These are phyloP conservation scores for Chlorencoelia australis DNA, from an alignment of 2,329 filamentous ascomycete species.

Conservation along the genomic window DNA sequence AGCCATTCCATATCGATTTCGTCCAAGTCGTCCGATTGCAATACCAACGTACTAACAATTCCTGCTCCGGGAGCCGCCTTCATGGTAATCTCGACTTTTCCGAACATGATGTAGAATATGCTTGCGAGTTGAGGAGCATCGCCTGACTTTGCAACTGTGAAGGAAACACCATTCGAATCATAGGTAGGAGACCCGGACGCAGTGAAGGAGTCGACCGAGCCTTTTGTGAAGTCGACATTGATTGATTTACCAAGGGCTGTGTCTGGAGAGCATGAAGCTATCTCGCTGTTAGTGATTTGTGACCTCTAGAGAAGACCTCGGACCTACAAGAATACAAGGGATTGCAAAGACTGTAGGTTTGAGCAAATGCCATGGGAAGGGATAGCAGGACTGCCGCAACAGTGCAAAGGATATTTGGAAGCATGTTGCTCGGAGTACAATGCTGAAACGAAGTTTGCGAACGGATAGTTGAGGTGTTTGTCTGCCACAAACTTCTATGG, in stretches of 20 bases:
- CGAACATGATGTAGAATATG: conserved; percentile 99
- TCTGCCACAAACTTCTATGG: too few relatives aligned
- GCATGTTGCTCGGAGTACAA: too few relatives aligned
- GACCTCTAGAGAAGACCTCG: neutral
- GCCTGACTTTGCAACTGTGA: conserved; percentile 68
- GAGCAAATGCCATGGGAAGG: too few relatives aligned
- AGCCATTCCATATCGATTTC: conserved; percentile 98
- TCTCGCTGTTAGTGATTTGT: conserved; percentile 18
- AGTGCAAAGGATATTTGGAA: too few relatives aligned
- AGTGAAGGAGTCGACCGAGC: conserved; percentile 69
- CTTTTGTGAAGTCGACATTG: conserved; percentile 72
- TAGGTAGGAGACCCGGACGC: conserved; percentile 63
- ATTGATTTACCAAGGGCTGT: conserved; percentile 77
- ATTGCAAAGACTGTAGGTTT: conserved; percentile 48
- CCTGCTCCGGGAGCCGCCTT: conserved; percentile 81
- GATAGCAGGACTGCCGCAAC: too few relatives aligned
- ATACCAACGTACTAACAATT: conserved; percentile 85
- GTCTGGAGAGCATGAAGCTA: conserved; percentile 58
- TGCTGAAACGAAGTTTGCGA: too few relatives aligned
- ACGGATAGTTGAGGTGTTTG: too few relatives aligned
- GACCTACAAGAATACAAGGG: conserved; percentile 34
- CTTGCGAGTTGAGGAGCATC: conserved; percentile 81
- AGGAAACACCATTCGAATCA: conserved; percentile 63
- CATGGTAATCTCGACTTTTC: conserved; percentile 74
- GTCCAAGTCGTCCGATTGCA: conserved; percentile 85